Conservation (phyloP, 2,329 filamentous ascomycete genomes). For the Neonectria magnoliae region DNA sequence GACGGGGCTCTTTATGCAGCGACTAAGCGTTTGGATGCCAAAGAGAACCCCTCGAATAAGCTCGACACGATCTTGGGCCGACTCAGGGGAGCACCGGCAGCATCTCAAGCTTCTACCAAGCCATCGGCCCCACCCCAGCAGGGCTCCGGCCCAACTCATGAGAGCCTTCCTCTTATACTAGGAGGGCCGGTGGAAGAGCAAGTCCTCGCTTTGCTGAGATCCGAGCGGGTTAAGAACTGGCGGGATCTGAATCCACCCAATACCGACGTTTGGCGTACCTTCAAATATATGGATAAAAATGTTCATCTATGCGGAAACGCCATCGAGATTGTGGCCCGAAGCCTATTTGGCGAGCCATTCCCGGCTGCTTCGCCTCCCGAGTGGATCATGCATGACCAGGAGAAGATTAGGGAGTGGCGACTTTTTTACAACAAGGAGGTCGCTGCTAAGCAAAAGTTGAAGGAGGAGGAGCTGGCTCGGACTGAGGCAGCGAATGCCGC, state of each 20-base stretch:
- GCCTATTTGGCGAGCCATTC: constrained; percentile 57
- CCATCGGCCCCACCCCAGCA: constrained; percentile 22
- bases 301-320: constrained; percentile 55
- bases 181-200: constrained; percentile 52
- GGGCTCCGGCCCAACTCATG: constrained; percentile 19
- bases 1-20: constrained; percentile 56
- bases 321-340: constrained; percentile 55
- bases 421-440: constrained; percentile 57
- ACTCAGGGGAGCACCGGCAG: constrained; percentile 40
- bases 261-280: constrained; percentile 43
- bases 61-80: constrained; percentile 54
- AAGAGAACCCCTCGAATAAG: constrained; percentile 48
- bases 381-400: constrained; percentile 59
- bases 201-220: constrained; percentile 55
- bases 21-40: constrained; percentile 54
- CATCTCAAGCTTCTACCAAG: constrained; percentile 29
- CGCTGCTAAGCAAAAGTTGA: constrained; percentile 51
- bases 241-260: constrained; percentile 53
- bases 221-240: constrained; percentile 56
- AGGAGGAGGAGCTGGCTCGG: constrained; percentile 51
- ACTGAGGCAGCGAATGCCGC: constrained; percentile 40
- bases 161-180: constrained; percentile 44
- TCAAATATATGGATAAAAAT: constrained; percentile 55
- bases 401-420: constrained; percentile 63
- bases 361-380: constrained; percentile 63